Conservation (phyloP, 805 yeast genomes). For the Candida pseudoglaebosa region DNA sequence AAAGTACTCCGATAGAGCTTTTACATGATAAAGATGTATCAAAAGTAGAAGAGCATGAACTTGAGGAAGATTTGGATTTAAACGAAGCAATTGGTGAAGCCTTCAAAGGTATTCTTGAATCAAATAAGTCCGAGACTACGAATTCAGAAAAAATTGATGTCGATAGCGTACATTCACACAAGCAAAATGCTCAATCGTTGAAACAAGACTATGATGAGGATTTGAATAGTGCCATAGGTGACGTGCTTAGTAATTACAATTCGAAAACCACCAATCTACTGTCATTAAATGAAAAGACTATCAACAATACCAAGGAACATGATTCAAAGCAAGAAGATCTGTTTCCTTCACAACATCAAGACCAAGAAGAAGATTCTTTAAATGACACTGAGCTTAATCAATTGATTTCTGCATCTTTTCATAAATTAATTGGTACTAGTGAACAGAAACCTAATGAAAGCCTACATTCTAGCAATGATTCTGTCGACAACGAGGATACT, state of each 20-base stretch:
- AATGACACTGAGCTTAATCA: constrained; percentile 18
- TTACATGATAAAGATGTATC: not conserved
- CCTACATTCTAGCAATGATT: not conserved
- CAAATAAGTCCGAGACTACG: not conserved
- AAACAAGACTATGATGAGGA: constrained; percentile 18
- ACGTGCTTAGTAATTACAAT: constrained; percentile 23
- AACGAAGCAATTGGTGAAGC: constrained; percentile 18
- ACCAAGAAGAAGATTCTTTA: not conserved
- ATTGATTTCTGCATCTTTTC: constrained; percentile 20
- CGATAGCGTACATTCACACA: too few species aligned
- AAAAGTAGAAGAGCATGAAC: not conserved
- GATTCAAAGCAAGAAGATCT: too few species aligned
- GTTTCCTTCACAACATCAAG: not conserved
- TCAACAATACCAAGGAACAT: not conserved
- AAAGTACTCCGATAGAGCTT: not conserved
- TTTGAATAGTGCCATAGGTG: constrained; percentile 35
- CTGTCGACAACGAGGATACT: constrained; percentile 8
- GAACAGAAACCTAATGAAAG: not conserved
- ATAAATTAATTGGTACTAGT: constrained; percentile 8
- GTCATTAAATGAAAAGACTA: constrained; percentile 3
- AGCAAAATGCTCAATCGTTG: not conserved
- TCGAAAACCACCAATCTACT: not conserved
- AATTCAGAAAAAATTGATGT: constrained; percentile 6
- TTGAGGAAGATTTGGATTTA: constrained; percentile 11
- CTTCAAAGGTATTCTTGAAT: constrained; percentile 9